These are phyloP conservation scores for Didymellaceae sp. DNA, from an alignment of 2,329 filamentous ascomycete genomes.

Conservation along the genomic window DNA sequence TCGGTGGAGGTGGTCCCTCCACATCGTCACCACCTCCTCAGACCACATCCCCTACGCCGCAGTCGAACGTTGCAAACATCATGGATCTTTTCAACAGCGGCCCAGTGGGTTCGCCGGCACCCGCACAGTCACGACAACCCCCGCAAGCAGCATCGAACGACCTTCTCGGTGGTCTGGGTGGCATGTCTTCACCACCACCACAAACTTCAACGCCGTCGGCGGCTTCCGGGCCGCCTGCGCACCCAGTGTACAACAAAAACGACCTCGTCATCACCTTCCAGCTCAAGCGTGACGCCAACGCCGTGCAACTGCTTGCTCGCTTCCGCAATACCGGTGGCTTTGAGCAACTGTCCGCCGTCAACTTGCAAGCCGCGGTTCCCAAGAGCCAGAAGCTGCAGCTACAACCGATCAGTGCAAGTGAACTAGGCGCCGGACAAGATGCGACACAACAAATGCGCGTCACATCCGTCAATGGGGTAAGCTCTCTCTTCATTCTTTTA, in stretches of 20 bases:
- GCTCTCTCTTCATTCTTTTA: constrained; percentile 50
- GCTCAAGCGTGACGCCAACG: constrained; percentile 80
- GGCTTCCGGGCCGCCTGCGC: constrained; percentile 55
- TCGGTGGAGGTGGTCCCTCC: constrained; percentile 70
- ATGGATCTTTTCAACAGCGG: constrained; percentile 82
- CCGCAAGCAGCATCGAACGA: constrained; percentile 47
- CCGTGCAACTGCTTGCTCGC: constrained; percentile 80
- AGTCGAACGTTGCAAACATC: constrained; percentile 65
- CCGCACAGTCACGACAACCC: constrained; percentile 49
- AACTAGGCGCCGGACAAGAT: constrained; percentile 77
- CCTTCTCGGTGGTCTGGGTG: constrained; percentile 53
- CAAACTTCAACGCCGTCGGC: constrained; percentile 50
- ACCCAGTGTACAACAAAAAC: constrained; percentile 86
- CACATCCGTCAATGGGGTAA: constrained; percentile 83
- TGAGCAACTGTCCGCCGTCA: constrained; percentile 72
- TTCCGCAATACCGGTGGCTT: constrained; percentile 80
- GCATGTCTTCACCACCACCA: constrained; percentile 56
- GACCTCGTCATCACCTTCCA: constrained; percentile 81
- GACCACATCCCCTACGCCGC: constrained; percentile 43
- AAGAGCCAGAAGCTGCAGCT: constrained; percentile 95
- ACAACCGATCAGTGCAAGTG: constrained; percentile 83
- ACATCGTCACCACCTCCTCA: constrained; percentile 55
- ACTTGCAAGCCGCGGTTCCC: constrained; percentile 91
- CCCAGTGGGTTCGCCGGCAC: constrained; percentile 49
- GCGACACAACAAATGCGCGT: constrained; percentile 92